These are phyloP conservation scores for Xylaria castorea DNA, from an alignment of 495 filamentous ascomycete species.

Conservation along the genomic window DNA sequence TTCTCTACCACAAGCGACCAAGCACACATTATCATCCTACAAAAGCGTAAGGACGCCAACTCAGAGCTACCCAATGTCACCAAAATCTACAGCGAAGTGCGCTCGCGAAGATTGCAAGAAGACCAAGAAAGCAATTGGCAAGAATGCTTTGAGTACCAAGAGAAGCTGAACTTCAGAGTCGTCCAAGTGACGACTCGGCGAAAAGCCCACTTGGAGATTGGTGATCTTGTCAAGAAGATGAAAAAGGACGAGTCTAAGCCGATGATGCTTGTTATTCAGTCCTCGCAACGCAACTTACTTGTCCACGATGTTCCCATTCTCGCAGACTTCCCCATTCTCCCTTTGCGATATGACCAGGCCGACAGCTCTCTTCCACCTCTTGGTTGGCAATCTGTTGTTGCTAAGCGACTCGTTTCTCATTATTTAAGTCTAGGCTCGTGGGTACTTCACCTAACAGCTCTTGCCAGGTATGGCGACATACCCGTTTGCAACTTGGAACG, in stretches of 20 bases:
- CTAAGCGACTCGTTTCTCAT: slow-evolving; percentile 82
- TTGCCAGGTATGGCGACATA: slow-evolving; percentile 91
- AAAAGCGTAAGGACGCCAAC: slow-evolving; percentile 72
- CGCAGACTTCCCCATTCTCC: slow-evolving; percentile 82
- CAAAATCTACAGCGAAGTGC: slow-evolving; percentile 85
- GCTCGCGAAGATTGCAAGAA: slow-evolving; percentile 69
- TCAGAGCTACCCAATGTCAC: slow-evolving; percentile 88
- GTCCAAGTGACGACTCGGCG: slow-evolving; percentile 86
- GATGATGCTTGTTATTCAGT: slow-evolving; percentile 86
- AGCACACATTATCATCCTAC: slow-evolving; percentile 85
- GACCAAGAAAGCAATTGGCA: slow-evolving; percentile 72
- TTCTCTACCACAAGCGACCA: slow-evolving; percentile 84
- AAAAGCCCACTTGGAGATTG: slow-evolving; percentile 85
- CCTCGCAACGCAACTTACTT: slow-evolving; percentile 78
- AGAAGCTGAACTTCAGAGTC: slow-evolving; percentile 83
- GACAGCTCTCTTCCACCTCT: slow-evolving; percentile 89
- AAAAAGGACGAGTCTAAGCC: slow-evolving; percentile 80
- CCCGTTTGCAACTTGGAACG: slow-evolving; percentile 94
- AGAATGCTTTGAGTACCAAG: slow-evolving; percentile 83
- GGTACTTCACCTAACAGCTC: slow-evolving; percentile 84
- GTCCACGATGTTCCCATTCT: slow-evolving; percentile 85
- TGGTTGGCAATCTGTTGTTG: slow-evolving; percentile 92
- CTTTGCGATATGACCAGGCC: slow-evolving; percentile 78
- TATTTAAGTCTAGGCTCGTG: slow-evolving; percentile 91
- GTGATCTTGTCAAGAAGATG: slow-evolving; percentile 85